Conservation (phyloP, 2,329 filamentous ascomycete species). For the Ophiostoma tasmaniense region DNA sequence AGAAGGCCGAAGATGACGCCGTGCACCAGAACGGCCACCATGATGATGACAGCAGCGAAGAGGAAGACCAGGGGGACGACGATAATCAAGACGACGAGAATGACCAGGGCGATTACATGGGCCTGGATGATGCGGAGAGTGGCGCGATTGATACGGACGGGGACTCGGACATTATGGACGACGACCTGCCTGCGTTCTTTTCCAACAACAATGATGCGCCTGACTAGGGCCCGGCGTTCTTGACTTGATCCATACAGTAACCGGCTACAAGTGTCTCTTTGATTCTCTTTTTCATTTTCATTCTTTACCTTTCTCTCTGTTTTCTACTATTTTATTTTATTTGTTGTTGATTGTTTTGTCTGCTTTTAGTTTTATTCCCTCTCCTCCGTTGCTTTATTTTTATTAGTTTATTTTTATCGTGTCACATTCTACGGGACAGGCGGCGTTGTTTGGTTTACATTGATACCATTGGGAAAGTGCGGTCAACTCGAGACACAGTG, state of each 20-base stretch:
- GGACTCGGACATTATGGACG: not conserved
- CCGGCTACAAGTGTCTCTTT: not conserved
- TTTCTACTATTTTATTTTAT: not conserved
- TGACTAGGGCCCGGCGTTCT: too few relatives aligned
- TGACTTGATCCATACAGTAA: too few relatives aligned
- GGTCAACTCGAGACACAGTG: not conserved
- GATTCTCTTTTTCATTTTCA: not conserved
- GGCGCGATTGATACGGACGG: not conserved
- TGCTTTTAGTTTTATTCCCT: not conserved
- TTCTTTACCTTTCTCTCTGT: not conserved
- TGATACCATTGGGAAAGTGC: not conserved
- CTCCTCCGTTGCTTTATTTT: not conserved
- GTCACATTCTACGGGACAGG: not conserved
- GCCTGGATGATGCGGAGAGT: not conserved
- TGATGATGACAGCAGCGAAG: not conserved
- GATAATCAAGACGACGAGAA: not conserved
- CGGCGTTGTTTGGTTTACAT: not conserved
- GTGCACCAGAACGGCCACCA: not conserved
- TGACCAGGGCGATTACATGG: too few relatives aligned
- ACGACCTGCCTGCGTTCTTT: not conserved
- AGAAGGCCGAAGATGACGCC: not conserved
- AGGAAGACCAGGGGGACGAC: not conserved
- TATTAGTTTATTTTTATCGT: not conserved
- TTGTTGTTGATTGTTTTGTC: not conserved
- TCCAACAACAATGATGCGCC: too few relatives aligned